Evolutionary conservation across 305 asterid genomes (phyloP), one percentile per base, ranked within the genome.

Genomic region (Coffea humblotiana): DNA sequence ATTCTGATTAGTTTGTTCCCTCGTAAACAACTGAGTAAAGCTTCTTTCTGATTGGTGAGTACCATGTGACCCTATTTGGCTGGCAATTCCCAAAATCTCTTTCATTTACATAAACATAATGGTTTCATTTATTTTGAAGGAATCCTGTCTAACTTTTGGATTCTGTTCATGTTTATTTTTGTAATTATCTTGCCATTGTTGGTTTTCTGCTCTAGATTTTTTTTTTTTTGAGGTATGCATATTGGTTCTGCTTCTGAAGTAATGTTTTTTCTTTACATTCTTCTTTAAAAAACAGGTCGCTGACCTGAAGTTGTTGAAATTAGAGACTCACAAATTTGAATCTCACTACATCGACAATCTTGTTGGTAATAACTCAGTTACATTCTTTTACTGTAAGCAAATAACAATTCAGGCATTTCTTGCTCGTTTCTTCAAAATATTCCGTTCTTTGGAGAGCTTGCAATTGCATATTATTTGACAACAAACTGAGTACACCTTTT

Each of bases 241-340:
- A 5, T 49, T 18, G 1, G 25, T n/a, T 16, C 60, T 8, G 40
- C 63, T 40, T 75, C 25, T 64, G 69, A 56, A 72, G 25, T 48
- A 49, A 35, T 79, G 64, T 40, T 47, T 40, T 47, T 10, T 69
- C 40, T 40, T 45, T 71, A 45, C 63, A 40, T 43, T 75, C 29
- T 86, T 73, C 77, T 40, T 78, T 66, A 49, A 84, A 71, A n/a
- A 77, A 84, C 97, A 96, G 99, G 88, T 96, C 79, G 98, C 93
- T 40, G 99, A 94, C 84, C 89, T 96, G 49, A 87, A 90, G 81
- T 86, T 90, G 77, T 79, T 92, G 92, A 88, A 83, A 80, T 93
- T 77, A 25, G 98, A 91, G 78, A 90, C 89, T 43, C 99, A 90
- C 89, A 96, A 96, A 86, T 96, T 96, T 71, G 99, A 96, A 84